Conservation (phyloP, 2,329 filamentous ascomycete genomes). For the Albifimbria verrucaria region DNA sequence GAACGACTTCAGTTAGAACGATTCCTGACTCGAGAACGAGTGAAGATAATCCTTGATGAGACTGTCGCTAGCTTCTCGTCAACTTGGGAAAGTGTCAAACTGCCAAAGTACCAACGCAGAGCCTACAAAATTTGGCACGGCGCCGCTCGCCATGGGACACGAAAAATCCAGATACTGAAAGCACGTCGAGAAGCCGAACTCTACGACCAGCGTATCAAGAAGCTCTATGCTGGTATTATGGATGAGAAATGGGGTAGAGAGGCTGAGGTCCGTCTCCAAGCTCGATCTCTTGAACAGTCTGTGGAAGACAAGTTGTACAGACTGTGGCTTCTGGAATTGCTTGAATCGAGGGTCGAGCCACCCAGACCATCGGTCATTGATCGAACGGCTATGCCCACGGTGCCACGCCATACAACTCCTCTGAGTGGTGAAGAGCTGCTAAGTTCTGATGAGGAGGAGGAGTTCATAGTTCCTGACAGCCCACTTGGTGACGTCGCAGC, state of each 20-base stretch:
- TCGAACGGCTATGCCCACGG: constrained; percentile 8
- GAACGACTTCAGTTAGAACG: constrained; percentile 2
- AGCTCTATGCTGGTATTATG: constrained; percentile 50
- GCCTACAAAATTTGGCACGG: constrained; percentile 61
- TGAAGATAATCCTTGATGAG: constrained; percentile 51
- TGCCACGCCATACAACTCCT: constrained; percentile 3
- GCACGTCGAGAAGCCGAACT: constrained; percentile 39
- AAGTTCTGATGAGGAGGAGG: constrained; percentile 44
- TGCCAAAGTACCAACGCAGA: constrained; percentile 50
- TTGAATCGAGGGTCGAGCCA: constrained; percentile 38
- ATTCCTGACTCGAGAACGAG: constrained; percentile 40
- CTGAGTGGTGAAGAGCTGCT: constrained; percentile 47
- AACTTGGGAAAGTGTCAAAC: constrained; percentile 57
- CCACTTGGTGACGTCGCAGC: constrained; percentile 1
- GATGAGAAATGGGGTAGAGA: constrained; percentile 49
- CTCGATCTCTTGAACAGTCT: constrained; percentile 59
- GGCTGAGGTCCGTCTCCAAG: constrained; percentile 51
- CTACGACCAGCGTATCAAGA: constrained; percentile 51
- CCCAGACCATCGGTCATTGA: constrained; percentile 28
- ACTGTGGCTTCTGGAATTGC: constrained; percentile 45
- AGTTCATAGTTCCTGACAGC: constrained; percentile 45
- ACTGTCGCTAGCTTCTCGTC: constrained; percentile 47
- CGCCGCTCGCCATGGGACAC: constrained; percentile 41
- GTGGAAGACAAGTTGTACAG: constrained; percentile 58
- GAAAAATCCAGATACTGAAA: constrained; percentile 34